These are phyloP conservation scores for Gossypium ekmanianum DNA, from an alignment of 345 rosid species.

Conservation along the genomic window DNA sequence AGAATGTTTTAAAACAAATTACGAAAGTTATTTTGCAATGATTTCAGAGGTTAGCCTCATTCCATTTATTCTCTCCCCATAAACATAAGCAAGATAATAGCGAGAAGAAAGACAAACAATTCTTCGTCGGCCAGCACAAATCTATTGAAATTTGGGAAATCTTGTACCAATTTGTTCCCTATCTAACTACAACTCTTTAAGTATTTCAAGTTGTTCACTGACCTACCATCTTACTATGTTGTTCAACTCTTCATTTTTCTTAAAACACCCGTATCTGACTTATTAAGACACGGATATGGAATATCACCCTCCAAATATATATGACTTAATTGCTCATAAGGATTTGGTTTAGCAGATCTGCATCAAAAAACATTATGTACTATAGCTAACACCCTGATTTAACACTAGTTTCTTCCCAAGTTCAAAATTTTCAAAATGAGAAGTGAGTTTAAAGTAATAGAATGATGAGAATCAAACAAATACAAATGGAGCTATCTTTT, in stretches of 20 bases:
- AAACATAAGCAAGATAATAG: neutral
- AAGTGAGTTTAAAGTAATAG: neutral
- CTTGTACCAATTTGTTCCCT: neutral
- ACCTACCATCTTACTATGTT: neutral
- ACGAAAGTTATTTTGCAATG: neutral
- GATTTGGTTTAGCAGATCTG: neutral
- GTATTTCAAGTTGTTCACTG: neutral
- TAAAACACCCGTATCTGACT: no score
- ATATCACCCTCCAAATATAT: no score
- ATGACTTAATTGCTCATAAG: neutral
- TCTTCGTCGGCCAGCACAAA: neutral
- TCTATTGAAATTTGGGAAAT: neutral
- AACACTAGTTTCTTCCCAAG: neutral
- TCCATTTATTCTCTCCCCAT: neutral
- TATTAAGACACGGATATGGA: no score
- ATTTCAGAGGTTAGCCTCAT: neutral
- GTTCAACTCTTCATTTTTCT: no score
- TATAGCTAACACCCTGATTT: neutral
- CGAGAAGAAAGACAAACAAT: neutral
- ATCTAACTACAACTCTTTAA: neutral
- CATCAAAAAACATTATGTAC: neutral
- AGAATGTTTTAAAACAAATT: neutral
- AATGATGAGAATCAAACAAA: neutral
- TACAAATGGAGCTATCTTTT: neutral
- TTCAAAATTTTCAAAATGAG: neutral